Evolutionary conservation across 2,329 filamentous ascomycete species (phyloP), one percentile per base, ranked within the genome.

Genomic region (Trichoderma asperellum): DNA sequence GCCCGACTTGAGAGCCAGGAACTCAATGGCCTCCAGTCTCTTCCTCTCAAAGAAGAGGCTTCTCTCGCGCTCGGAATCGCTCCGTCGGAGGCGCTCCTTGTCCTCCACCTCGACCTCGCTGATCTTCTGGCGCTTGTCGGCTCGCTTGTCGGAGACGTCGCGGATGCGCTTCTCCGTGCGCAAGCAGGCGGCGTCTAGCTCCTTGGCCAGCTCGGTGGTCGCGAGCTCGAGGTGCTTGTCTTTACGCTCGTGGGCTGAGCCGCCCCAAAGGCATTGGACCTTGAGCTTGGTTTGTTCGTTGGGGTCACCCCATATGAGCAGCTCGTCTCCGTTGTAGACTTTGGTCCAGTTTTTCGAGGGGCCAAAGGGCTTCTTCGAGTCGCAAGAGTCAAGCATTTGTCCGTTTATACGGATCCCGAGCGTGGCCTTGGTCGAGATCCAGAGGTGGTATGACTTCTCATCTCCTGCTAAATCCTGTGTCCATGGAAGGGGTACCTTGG

Each of bases 341-440:
- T 89, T 88, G 32, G 91, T 89, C 89, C 89, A 91, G 75, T 85
- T 80, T 35, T 77, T 79, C 58, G 87, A 92, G 1, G 88, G 81
- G 0, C 84, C 83, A 32, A 82, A 80, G 2, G 85, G 84, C 69
- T 87, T 84, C 70, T 85, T 85, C 10, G 83, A 77, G 47, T 89
- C 83, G 49, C 87, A 81, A 2, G 88, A 87, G 1, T 79, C 81
- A 29, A 97, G 81, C 52, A 84, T 83, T n/a, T 87, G 84, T 34
- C 87, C 89, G 75, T 97, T 97, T 76, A 98, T 85, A 73, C 83
- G 86, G 71, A 97, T 92, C 24, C 93, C 92, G 34, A 84, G 83
- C 7, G 89, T 91, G 4, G 92, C 91, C 74, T 94, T 93, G 4
- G 93, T 96, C 1, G 91, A 91, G 62, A 97, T 89, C 76, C 88